These are phyloP conservation scores for Turnera subulata DNA, from an alignment of 345 rosid genomes.

Conservation along the genomic window DNA sequence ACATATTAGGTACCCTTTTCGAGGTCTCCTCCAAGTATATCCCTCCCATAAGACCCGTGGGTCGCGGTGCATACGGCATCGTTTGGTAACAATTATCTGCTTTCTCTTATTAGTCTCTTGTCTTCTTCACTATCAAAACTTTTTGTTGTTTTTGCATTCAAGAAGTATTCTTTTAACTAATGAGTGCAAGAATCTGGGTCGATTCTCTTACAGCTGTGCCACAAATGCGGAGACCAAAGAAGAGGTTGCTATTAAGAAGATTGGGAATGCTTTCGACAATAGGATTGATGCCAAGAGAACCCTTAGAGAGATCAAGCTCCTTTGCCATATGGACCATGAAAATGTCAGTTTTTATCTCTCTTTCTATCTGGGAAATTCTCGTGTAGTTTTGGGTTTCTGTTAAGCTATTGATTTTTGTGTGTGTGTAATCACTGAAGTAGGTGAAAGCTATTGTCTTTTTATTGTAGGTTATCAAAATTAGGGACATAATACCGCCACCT, in stretches of 20 bases:
- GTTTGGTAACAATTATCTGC: constrained; percentile 51
- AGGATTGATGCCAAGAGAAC: constrained; percentile 79
- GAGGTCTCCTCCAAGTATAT: constrained; percentile 65
- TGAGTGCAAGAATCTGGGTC: not conserved
- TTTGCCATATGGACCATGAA: constrained; percentile 87
- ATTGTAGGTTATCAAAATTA: constrained; percentile 22
- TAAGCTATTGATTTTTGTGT: not conserved
- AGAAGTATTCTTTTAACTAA: not conserved
- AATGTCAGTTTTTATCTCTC: constrained; percentile 34
- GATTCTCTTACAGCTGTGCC: constrained; percentile 13
- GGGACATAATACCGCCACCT: constrained; percentile 22
- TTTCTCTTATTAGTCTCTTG: not conserved
- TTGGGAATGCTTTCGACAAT: constrained; percentile 56
- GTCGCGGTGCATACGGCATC: constrained; percentile 88
- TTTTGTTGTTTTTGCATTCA: not conserved
- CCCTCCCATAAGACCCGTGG: constrained; percentile 80
- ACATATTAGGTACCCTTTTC: constrained; percentile 63
- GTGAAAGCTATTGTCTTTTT: not conserved
- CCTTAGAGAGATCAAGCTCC: constrained; percentile 91
- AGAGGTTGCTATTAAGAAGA: constrained; percentile 25
- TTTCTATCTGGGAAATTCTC: no score
- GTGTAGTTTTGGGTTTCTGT: not conserved
- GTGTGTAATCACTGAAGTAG: not conserved
- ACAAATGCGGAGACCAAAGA: constrained; percentile 23
- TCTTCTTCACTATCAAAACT: not conserved